A percentile compares a stretch with the other conserved stretches of the same genome.
Evolutionary conservation across 192 early-diverging fungal species (phyloP).

Genomic region (Ambispora gerdemannii): DNA sequence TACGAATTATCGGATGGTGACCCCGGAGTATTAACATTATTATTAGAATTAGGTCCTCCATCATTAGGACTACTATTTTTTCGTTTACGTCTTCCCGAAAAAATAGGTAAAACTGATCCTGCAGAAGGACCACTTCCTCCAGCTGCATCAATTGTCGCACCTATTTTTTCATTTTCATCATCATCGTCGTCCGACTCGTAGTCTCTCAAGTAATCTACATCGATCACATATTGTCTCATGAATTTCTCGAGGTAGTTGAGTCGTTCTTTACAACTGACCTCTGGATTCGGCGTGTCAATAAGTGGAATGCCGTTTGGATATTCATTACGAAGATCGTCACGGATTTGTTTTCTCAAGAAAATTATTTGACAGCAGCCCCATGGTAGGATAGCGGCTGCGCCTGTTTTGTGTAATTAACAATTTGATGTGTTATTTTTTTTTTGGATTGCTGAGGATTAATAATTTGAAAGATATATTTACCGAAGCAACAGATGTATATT

Average conservation of each 20-base stretch:
- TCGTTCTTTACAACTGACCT: background rate
- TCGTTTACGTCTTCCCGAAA: background rate
- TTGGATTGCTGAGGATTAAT: background rate
- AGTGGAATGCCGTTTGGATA: conserved; percentile 27
- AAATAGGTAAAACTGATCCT: background rate
- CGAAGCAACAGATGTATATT: conserved; percentile 22
- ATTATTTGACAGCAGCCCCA: conserved; percentile 18
- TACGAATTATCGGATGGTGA: background rate
- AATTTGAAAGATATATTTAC: conserved; percentile 8
- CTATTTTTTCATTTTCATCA: background rate
- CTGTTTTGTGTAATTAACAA: background rate
- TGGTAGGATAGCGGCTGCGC: conserved; percentile 1
- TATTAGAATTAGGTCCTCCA: too few relatives aligned
- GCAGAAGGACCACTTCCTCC: background rate
- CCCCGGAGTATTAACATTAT: background rate
- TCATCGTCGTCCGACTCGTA: background rate
- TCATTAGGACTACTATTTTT: too few relatives aligned
- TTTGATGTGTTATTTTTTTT: background rate
- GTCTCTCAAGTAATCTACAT: conserved; percentile 15
- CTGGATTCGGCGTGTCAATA: background rate
- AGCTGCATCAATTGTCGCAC: background rate
- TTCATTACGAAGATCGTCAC: background rate
- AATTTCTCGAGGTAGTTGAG: conserved; percentile 19
- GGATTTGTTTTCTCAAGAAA: background rate
- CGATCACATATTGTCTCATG: conserved; percentile 13